Conservation (phyloP, 805 yeast genomes). For the Maudiozyma serrabonitensis region DNA sequence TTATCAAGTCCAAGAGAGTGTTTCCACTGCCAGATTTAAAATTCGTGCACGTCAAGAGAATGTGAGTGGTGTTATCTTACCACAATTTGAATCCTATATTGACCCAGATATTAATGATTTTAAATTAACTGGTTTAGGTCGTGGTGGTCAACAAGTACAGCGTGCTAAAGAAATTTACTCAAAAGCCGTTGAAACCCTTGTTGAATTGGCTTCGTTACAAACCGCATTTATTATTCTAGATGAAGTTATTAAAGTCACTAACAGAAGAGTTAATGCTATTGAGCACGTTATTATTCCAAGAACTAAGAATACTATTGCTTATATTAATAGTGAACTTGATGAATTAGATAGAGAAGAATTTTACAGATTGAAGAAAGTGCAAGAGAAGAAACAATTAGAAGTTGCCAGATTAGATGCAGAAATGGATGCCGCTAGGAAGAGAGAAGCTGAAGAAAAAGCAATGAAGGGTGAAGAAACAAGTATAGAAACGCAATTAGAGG, state of each 20-base stretch:
- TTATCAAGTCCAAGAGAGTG: slow-evolving; percentile 92
- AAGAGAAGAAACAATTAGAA: slow-evolving; percentile 83
- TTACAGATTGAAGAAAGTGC: slow-evolving; percentile 91
- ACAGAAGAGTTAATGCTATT: slow-evolving; percentile 96
- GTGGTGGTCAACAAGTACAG: slow-evolving; percentile 98
- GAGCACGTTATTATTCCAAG: slow-evolving; percentile 97
- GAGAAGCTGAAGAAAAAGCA: slow-evolving; percentile 22
- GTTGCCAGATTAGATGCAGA: slow-evolving; percentile 56
- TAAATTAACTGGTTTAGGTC: slow-evolving; percentile 91
- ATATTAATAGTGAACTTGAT: slow-evolving; percentile 92
- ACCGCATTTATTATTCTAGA: slow-evolving; percentile 94
- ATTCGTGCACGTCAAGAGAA: slow-evolving; percentile 90
- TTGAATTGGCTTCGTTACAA: slow-evolving; percentile 90
- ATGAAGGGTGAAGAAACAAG: slow-evolving; percentile 10
- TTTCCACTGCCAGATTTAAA: slow-evolving; percentile 73
- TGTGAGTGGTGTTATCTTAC: slow-evolving; percentile 90
- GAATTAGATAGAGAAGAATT: slow-evolving; percentile 98
- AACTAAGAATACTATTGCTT: slow-evolving; percentile 86
- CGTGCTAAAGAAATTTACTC: slow-evolving; percentile 89
- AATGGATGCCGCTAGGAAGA: slow-evolving; percentile 20
- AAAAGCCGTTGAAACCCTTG: slow-evolving; percentile 93
- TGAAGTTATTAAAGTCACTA: slow-evolving; percentile 95
- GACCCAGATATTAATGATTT: slow-evolving; percentile 86
- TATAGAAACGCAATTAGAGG: slow-evolving; percentile 19
- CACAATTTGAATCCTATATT: slow-evolving; percentile 80